Evolutionary conservation across 1,284 basidiomycete species (phyloP), one percentile per base, ranked within the genome.

Genomic region (Bjerkandera adusta): DNA sequence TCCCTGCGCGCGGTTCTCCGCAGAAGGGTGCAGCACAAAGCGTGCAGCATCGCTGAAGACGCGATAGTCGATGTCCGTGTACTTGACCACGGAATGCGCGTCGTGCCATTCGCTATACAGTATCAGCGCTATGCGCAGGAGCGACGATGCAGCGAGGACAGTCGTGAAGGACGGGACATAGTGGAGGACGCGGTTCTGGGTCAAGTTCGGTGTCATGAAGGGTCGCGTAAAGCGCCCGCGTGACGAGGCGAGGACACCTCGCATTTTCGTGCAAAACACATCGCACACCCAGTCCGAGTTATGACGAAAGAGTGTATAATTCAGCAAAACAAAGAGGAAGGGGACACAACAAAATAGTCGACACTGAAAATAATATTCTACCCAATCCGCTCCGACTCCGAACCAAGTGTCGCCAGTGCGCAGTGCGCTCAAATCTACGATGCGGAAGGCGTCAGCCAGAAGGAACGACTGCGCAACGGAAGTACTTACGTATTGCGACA

Each of bases 11-110:
- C 56, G 54, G 56, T 81, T 83, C 7, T 61, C 66, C 6, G 65
- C 64, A 12, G 67, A 66, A 24, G 81, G 75, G 35, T 74, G 59
- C 15, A 77, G 65, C 49, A 91, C 59, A 60, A 89, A 93, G 18
- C 71, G 70, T 3, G 92, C 83, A 3, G 95, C 97, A 64, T 98
- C 95, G 47, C 82, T 89, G 71, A 97, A 97, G 53, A 99, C 96
- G 34, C 84, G 79, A 67, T 98, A 99, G 70, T 99, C 97, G 49
- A 99, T 77, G 67, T 99, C 96, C 13, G 96, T 99, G 65, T 98
- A 99, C 63, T 94, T 94, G 25, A 98, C 79, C n/a, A 81, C 63
- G 1, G 87, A 89, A 52, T 72, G 81, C 3, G 77, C 77, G 59
- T 96, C 92, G 53, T 94, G 92, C 80, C 90, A 92, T 68, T 88